These are phyloP conservation scores for Mortierella hygrophila DNA, from an alignment of 192 early-diverging fungal genomes.

Conservation along the genomic window DNA sequence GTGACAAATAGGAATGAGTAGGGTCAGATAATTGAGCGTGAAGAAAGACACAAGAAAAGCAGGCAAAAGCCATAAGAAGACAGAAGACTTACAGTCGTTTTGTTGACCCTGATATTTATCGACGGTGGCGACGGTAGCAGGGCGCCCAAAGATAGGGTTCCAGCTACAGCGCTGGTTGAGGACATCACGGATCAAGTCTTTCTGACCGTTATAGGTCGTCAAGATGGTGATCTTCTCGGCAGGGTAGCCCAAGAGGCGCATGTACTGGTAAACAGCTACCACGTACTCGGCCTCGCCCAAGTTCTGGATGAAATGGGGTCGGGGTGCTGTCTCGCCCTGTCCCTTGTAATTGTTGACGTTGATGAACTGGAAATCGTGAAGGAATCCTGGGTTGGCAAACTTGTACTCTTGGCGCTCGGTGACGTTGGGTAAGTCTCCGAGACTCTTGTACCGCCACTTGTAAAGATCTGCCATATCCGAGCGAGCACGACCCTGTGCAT, in stretches of 20 bases:
- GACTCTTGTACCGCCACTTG: conserved; percentile 83
- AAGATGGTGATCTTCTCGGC: conserved; percentile 91
- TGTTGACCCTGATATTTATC: conserved; percentile 98
- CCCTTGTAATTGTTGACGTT: conserved; percentile 84
- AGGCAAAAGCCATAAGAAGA: not conserved
- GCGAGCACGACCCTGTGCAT: conserved; percentile 90
- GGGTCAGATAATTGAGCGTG: not conserved
- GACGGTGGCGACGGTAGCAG: conserved; percentile 88
- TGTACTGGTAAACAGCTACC: conserved; percentile 96
- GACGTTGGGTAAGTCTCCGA: conserved; percentile 77
- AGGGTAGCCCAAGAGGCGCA: conserved; percentile 95
- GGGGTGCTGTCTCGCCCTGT: conserved; percentile 89
- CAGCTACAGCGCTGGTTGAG: conserved; percentile 86
- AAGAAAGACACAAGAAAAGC: not conserved
- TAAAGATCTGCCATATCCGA: conserved; percentile 86
- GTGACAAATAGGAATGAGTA: not conserved
- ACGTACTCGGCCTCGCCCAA: conserved; percentile 98
- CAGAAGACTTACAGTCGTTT: conserved; percentile 79
- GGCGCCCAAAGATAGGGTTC: conserved; percentile 88
- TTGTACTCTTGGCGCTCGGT: conserved; percentile 65
- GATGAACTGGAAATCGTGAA: conserved; percentile 89
- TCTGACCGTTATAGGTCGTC: conserved; percentile 98
- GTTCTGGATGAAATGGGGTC: conserved; percentile 93
- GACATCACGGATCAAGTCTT: conserved; percentile 92
- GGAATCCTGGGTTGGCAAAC: conserved; percentile 88